These are phyloP conservation scores for Xylariaceae sp. DNA, from an alignment of 2,329 filamentous ascomycete genomes.

Conservation along the genomic window DNA sequence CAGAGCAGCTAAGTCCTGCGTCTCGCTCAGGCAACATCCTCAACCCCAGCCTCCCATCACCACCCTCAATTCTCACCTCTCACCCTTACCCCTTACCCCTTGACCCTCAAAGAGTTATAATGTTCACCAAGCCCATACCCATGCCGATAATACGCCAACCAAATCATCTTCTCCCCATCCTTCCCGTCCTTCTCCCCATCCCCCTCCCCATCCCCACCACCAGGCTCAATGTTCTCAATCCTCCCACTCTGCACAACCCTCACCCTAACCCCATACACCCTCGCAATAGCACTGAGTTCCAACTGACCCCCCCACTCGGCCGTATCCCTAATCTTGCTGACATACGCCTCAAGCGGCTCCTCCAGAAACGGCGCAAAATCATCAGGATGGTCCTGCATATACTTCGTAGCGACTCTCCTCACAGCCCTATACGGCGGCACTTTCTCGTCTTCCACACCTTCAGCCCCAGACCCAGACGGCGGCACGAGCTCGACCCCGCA, in stretches of 20 bases:
- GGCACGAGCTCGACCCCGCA: constrained; percentile 42
- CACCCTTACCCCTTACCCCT: constrained; percentile 1
- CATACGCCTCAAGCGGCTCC: constrained; percentile 70
- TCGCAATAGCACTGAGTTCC: constrained; percentile 80
- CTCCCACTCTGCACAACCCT: constrained; percentile 81
- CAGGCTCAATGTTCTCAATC: constrained; percentile 68
- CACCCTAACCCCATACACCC: constrained; percentile 74
- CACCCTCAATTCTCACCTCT: too few relatives aligned
- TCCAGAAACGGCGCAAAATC: constrained; percentile 87
- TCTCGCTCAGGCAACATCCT: too few relatives aligned
- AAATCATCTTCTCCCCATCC: constrained; percentile 54
- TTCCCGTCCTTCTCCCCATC: constrained; percentile 31
- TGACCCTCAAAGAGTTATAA: constrained; percentile 79
- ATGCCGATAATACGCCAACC: constrained; percentile 94
- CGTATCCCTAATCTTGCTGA: constrained; percentile 74
- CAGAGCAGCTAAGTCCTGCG: too few relatives aligned
- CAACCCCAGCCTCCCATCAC: too few relatives aligned
- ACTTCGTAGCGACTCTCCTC: constrained; percentile 68
- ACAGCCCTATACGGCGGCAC: constrained; percentile 60
- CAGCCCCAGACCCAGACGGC: background rate
- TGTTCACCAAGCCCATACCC: constrained; percentile 94
- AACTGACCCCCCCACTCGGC: constrained; percentile 96
- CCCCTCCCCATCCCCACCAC: constrained; percentile 36
- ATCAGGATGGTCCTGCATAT: constrained; percentile 68
- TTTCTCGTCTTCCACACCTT: constrained; percentile 21